These are phyloP conservation scores for Penicillium psychrosexuale DNA, from an alignment of 2,329 filamentous ascomycete species.

Conservation along the genomic window DNA sequence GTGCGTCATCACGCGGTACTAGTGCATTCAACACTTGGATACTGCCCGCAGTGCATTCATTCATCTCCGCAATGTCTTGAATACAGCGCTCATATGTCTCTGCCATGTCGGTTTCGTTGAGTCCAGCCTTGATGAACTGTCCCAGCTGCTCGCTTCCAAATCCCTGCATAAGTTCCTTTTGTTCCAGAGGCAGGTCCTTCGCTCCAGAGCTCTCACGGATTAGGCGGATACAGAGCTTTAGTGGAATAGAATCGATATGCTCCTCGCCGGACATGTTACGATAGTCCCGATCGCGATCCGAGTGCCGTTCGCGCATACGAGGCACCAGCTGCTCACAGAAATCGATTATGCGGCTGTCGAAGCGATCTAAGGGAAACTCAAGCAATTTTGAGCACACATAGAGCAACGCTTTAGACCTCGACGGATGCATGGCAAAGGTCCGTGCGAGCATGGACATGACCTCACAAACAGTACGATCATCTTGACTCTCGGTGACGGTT, in stretches of 20 bases:
- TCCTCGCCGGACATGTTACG: slow-evolving; percentile 23
- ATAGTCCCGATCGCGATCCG: slow-evolving; percentile 27
- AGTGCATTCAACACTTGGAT: slow-evolving; percentile 60
- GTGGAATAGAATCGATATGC: slow-evolving; percentile 44
- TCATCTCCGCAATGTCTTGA: slow-evolving; percentile 62
- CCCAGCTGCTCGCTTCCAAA: slow-evolving; percentile 62
- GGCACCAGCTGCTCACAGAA: slow-evolving; percentile 60
- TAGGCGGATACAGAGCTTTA: slow-evolving; percentile 61
- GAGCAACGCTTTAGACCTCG: slow-evolving; percentile 48
- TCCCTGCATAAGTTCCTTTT: slow-evolving; percentile 60
- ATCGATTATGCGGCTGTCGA: slow-evolving; percentile 60
- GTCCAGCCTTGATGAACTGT: slow-evolving; percentile 57
- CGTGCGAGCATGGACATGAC: slow-evolving; percentile 64
- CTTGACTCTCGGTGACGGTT: slow-evolving; percentile 74
- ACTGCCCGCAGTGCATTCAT: slow-evolving; percentile 66
- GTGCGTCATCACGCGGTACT: slow-evolving; percentile 40
- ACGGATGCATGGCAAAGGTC: slow-evolving; percentile 48
- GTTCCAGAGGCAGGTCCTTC: slow-evolving; percentile 53
- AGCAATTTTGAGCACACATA: slow-evolving; percentile 71
- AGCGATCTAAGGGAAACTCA: slow-evolving; percentile 60
- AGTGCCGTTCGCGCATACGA: slow-evolving; percentile 47
- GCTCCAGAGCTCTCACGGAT: slow-evolving; percentile 67
- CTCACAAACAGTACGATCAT: slow-evolving; percentile 79
- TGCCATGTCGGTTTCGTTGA: slow-evolving; percentile 55
- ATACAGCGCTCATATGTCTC: slow-evolving; percentile 66